A percentile compares a stretch with the other conserved stretches of the same genome.
Conservation (phyloP, 225 moss, liverwort and hornwort genomes). For the Neckera pumila region DNA sequence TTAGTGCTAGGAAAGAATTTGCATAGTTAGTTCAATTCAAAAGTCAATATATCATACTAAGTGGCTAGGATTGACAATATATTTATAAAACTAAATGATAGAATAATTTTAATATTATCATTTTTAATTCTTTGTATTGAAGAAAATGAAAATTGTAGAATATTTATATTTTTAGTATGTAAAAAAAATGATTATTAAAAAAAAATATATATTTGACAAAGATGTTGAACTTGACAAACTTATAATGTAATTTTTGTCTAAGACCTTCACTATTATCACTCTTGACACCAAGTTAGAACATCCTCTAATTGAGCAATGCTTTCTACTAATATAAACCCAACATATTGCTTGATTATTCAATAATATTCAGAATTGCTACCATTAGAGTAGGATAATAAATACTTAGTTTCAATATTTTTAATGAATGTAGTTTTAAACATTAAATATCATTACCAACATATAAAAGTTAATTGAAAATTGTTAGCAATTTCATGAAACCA, state of each 20-base stretch:
- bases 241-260: background rate
- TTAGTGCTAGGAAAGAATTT: background rate
- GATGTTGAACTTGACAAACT: accelerated
- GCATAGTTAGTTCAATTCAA: background rate
- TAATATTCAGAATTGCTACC: background rate
- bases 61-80: background rate
- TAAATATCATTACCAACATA: background rate
- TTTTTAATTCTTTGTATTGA: background rate
- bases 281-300: background rate
- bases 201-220: background rate
- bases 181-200: accelerated
- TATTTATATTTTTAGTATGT: background rate
- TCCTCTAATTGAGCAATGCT: background rate
- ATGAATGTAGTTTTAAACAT: background rate
- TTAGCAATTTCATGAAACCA: accelerated
- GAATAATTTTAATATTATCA: accelerated
- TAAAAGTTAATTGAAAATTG: background rate
- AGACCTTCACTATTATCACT: background rate
- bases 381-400: background rate
- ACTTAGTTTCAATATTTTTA: background rate
- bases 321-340: accelerated
- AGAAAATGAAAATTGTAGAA: background rate
- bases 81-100: background rate
- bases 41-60: accelerated
- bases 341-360: too few relatives aligned